Evolutionary conservation across 169 alveolate genomes (phyloP), one percentile per base, ranked within the genome.

Genomic region (Plasmodium knowlesi): DNA sequence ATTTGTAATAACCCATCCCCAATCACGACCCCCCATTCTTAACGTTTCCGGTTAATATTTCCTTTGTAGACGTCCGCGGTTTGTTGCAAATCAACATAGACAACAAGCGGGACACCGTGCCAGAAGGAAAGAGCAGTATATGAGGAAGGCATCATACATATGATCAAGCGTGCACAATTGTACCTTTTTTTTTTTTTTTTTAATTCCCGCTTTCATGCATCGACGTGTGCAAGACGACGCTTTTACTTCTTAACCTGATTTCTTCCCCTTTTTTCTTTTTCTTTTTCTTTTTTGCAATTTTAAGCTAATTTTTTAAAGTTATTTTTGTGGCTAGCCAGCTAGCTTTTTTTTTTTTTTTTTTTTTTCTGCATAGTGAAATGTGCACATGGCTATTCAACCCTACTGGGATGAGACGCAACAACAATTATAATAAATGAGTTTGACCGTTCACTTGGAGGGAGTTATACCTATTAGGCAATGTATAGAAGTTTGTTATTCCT

Each of bases 21-120:
- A 46, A 46, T 12, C 57, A 12, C n/a, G 9, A 4, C n/a, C 76
- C 70, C 16, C 28, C 78, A 46, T 41, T 71, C 72, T 30, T 34
- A 82, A 43, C 53, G n/a, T n/a, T 82, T 61, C 30, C 71, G 6
- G 9, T 39, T 39, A 39, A 43, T 16, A 12, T n/a, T 82, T 61
- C 30, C 71, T 80, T 67, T 72, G 46, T 72, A 84, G 92, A 34
- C n/a, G 84, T 84, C 34, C 46, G 72, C 16, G 92, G 92, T 14
- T 25, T 84, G 22, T 34, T 84, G 39, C 92, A 84, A 84, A 84
- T 84, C 37, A 43, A 82, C 39, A 73, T 84, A 72, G 92, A 84
- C 30, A 84, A 84, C 50, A 80, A 80, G 72, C 53, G 61, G 41
- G 86, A 22, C 32, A 14, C 19, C 32, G 2, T 39, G 53, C 39